These are phyloP conservation scores for Penicillium desertorum DNA, from an alignment of 495 filamentous ascomycete genomes.

Conservation along the genomic window DNA sequence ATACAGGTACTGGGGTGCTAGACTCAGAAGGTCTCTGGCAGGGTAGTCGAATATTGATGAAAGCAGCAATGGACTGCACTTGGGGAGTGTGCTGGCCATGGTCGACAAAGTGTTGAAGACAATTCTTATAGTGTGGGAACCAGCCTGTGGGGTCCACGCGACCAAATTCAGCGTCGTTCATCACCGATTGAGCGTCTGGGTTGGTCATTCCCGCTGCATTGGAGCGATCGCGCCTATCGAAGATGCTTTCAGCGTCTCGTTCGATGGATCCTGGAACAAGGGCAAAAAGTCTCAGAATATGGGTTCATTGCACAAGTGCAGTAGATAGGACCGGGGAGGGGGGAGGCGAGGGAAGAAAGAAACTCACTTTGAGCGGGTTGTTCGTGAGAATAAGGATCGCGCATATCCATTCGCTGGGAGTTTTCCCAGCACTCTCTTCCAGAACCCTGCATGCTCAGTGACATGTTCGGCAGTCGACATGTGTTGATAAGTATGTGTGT, in stretches of 20 bases:
- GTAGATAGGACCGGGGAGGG: not conserved
- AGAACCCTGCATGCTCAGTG: conserved; percentile 38
- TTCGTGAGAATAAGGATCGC: conserved; percentile 33
- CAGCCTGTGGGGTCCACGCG: conserved; percentile 76
- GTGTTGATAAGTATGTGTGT: conserved; percentile 3
- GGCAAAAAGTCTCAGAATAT: conserved; percentile 28
- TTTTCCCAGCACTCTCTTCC: conserved; percentile 42
- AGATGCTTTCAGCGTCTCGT: conserved; percentile 30
- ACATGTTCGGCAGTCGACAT: conserved; percentile 38
- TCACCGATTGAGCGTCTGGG: conserved; percentile 14
- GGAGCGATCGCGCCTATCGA: conserved; percentile 23
- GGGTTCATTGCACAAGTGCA: conserved; percentile 18
- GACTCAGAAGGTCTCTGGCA: conserved; percentile 33
- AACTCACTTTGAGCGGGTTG: conserved; percentile 38
- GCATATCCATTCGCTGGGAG: conserved; percentile 36
- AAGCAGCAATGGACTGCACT: conserved; percentile 87
- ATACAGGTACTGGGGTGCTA: conserved; percentile 4
- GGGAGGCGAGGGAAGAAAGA: not conserved
- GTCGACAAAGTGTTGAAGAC: conserved; percentile 84
- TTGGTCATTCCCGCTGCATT: conserved; percentile 19
- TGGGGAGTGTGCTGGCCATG: conserved; percentile 72
- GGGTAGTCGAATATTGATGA: conserved; percentile 74
- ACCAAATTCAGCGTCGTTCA: conserved; percentile 34
- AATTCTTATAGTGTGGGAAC: conserved; percentile 85
- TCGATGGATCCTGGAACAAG: conserved; percentile 25